A percentile compares a stretch with the other conserved stretches of the same genome.
Evolutionary conservation across 2,329 filamentous ascomycete species (phyloP).

Genomic region (Periconia digitata): DNA sequence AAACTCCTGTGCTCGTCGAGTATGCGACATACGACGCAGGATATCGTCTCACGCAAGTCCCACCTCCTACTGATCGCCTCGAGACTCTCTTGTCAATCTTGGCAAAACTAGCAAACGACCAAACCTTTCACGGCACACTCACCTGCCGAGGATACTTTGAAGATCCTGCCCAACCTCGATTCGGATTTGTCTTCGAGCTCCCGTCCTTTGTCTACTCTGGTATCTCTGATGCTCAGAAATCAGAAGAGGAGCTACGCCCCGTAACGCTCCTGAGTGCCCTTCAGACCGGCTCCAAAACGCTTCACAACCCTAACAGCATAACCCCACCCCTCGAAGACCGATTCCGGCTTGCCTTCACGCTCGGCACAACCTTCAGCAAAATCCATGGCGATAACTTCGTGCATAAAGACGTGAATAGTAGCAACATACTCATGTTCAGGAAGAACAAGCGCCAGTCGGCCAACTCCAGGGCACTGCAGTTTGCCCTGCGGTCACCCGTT

Average conservation of each 20-base stretch:
- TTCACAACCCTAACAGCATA: slow-evolving; percentile 44
- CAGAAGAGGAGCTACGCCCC: slow-evolving; percentile 41
- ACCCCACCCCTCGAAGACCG: slow-evolving; percentile 68
- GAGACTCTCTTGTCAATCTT: slow-evolving; percentile 43
- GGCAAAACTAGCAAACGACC: slow-evolving; percentile 31
- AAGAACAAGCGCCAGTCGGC: slow-evolving; percentile 49
- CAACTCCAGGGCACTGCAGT: slow-evolving; percentile 44
- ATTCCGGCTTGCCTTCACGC: slow-evolving; percentile 72
- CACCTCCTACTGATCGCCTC: slow-evolving; percentile 49
- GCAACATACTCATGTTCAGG: slow-evolving; percentile 67
- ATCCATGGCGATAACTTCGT: slow-evolving; percentile 69
- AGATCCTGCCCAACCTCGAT: slow-evolving; percentile 67
- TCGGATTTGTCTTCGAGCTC: slow-evolving; percentile 75
- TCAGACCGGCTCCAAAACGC: slow-evolving; percentile 48
- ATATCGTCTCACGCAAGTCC: slow-evolving; percentile 51
- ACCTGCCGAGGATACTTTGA: slow-evolving; percentile 73
- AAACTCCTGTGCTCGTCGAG: slow-evolving; percentile 67
- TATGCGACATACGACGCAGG: slow-evolving; percentile 59
- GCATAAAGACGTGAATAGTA: slow-evolving; percentile 70
- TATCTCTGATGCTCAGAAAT: slow-evolving; percentile 57
- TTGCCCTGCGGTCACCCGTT: slow-evolving; percentile 67
- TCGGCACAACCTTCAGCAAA: slow-evolving; percentile 72
- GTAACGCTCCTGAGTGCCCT: slow-evolving; percentile 52
- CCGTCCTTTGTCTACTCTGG: slow-evolving; percentile 55
- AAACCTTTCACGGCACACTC: slow-evolving; percentile 47